Conservation (phyloP, 441 rosid genomes). For the Populus trichocarpa region DNA sequence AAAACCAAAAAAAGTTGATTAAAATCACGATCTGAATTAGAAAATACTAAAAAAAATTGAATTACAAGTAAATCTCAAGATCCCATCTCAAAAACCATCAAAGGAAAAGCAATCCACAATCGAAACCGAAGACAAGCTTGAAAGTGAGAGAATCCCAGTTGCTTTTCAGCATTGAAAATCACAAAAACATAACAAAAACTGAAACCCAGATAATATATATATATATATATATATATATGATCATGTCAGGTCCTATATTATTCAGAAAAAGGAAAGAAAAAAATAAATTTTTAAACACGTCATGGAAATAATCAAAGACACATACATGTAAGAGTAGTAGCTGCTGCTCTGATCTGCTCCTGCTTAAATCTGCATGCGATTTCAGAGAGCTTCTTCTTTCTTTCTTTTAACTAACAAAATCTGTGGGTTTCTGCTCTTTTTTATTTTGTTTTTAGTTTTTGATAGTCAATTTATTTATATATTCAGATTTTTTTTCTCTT, state of each 20-base stretch:
- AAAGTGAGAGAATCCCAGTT: not conserved
- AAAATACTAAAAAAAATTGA: not conserved
- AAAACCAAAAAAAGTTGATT: not conserved
- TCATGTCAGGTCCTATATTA: not conserved
- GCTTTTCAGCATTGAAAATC: not conserved
- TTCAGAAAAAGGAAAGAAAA: conserved; percentile 11
- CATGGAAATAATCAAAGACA: not conserved
- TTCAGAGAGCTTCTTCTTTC: not conserved
- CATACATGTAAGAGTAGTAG: not conserved
- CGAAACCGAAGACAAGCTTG: not conserved
- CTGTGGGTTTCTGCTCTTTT: not conserved
- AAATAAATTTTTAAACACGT: not conserved
- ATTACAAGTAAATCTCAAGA: conserved; percentile 8
- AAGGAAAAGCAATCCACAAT: conserved; percentile 1
- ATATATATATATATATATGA: not conserved
- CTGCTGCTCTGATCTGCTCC: not conserved
- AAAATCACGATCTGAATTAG: not conserved
- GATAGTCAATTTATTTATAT: too few relatives aligned
- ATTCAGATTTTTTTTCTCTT: too few relatives aligned
- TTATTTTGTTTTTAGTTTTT: too few relatives aligned
- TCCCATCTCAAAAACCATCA: conserved; percentile 15
- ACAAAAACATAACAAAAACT: not conserved
- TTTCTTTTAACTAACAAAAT: not conserved
- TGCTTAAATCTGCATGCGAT: not conserved
- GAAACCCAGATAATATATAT: not conserved